phyloP scores from a whole-genome alignment of 2,329 filamentous ascomycete species.

The Sphaerostilbella broomeana region DNA sequence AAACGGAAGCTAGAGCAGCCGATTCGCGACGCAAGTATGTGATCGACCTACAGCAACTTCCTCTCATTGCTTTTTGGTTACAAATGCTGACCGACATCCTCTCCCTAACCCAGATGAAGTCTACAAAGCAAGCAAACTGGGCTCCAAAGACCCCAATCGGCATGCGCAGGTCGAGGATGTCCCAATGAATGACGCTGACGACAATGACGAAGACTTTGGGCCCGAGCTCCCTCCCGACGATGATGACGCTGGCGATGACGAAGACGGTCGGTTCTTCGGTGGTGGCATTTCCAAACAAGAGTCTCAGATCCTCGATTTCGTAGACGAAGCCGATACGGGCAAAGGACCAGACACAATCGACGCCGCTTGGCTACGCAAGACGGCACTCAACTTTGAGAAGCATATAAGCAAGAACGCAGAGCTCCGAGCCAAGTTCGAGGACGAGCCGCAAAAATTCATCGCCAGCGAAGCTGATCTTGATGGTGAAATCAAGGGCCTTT shows the following conservation, averaged over 20 bases:
- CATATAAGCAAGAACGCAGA: conserved; percentile 88
- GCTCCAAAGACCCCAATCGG: conserved; percentile 38
- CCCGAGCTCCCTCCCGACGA: conserved; percentile 43
- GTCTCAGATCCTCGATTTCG: conserved; percentile 77
- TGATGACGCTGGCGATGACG: conserved; percentile 60
- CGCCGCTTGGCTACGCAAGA: conserved; percentile 71
- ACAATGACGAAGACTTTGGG: conserved; percentile 45
- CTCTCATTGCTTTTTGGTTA: too few species aligned
- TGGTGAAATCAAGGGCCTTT: conserved; percentile 76
- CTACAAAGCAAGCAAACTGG: conserved; percentile 56
- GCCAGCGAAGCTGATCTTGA: conserved; percentile 83
- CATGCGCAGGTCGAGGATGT: conserved; percentile 40
- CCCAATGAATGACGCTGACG: conserved; percentile 42
- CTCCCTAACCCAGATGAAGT: conserved; percentile 42
- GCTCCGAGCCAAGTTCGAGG: conserved; percentile 76
- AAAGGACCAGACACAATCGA: conserved; percentile 69
- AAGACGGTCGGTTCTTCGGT: conserved; percentile 93
- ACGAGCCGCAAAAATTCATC: conserved; percentile 77
- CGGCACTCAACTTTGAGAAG: conserved; percentile 79
- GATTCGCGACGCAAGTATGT: conserved; percentile 55
- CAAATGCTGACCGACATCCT: neutral
- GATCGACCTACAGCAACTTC: too few species aligned
- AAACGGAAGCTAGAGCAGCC: conserved; percentile 61
- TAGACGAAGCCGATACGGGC: conserved; percentile 50
- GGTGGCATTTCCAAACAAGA: conserved; percentile 79